Evolutionary conservation across 306 rosid species (phyloP), one percentile per base, ranked within the genome.

Genomic region (Echinosophora koreensis): DNA sequence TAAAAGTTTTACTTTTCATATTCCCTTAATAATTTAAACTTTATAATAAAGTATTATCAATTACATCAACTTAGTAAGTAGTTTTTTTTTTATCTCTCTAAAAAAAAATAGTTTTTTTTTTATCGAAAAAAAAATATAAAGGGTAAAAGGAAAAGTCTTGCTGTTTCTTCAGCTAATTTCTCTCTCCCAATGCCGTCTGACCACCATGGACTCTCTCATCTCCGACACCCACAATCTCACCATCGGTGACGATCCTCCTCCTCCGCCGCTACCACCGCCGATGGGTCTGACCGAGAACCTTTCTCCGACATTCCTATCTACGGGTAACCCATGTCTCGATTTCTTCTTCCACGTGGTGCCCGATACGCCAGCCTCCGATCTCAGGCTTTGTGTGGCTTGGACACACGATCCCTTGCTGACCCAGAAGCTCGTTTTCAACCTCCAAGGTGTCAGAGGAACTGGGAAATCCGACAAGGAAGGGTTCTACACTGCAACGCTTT

Each of bases 341-440:
- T 70, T 79, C 65, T 79, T 70, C 47, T 79, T 70, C 71, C 82
- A 79, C 41, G 76, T 70, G 5, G 58, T 79, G 49, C 77, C 82
- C 4, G 57, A 61, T 14, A 79, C 77, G 5, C 47, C 59, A 1
- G 0, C n/a, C 0, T 0, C 49, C 2, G 49, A 44, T 1, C 49
- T 60, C 49, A 61, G 70, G 47, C 60, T 74, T 15, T n/a, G 16
- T 30, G 1, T 74, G 18, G 69, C 78, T 0, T 74, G 78, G 78
- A 18, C 55, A 16, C 52, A 46, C 13, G 69, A 74, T 6, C 47
- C 79, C 1, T 22, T 47, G 17, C 6, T 13, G 44, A 74, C 79
- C 3, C 69, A 46, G 49, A 74, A 74, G 32, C 14, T 74, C 9
- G 35, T 74, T 0, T 74, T 46, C 59, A 74, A 74, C 34, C 79